Conservation (phyloP, 306 rosid species). For the Alnus glutinosa region DNA sequence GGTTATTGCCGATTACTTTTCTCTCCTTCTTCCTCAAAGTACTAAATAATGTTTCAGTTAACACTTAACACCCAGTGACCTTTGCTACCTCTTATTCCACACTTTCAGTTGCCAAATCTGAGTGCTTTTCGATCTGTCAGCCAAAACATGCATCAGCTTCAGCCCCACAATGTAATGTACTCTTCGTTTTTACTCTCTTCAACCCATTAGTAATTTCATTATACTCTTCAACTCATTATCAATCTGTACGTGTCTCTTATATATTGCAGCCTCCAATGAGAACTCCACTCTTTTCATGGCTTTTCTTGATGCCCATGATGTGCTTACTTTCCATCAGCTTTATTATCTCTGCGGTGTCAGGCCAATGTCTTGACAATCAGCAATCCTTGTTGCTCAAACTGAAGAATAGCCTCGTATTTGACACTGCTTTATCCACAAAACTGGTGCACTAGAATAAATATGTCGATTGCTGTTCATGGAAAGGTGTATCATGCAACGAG, state of each 20-base stretch:
- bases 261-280: constrained; percentile 26
- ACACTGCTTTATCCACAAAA: neutral
- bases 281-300: constrained; percentile 28
- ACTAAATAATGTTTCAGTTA: too few species aligned
- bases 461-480: constrained; percentile 15
- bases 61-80: too few species aligned
- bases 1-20: too few species aligned
- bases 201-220: neutral
- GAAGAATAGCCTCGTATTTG: constrained; percentile 32
- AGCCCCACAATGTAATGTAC: too few species aligned
- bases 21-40: too few species aligned
- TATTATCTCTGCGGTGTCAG: constrained; percentile 18
- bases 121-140: too few species aligned
- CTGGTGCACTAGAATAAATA: constrained; percentile 36
- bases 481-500: constrained; percentile 22
- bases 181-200: neutral
- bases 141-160: too few species aligned
- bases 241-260: neutral
- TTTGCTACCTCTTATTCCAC: too few species aligned
- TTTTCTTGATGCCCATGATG: constrained; percentile 12
- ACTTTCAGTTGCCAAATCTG: too few species aligned
- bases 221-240: too few species aligned
- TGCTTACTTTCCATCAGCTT: constrained; percentile 12
- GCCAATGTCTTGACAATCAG: constrained; percentile 47
- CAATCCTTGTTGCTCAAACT: constrained; percentile 37